Base-by-base conservation (phyloP, 2,329 filamentous ascomycete genomes). In the Trichoderma arundinaceum region DNA sequence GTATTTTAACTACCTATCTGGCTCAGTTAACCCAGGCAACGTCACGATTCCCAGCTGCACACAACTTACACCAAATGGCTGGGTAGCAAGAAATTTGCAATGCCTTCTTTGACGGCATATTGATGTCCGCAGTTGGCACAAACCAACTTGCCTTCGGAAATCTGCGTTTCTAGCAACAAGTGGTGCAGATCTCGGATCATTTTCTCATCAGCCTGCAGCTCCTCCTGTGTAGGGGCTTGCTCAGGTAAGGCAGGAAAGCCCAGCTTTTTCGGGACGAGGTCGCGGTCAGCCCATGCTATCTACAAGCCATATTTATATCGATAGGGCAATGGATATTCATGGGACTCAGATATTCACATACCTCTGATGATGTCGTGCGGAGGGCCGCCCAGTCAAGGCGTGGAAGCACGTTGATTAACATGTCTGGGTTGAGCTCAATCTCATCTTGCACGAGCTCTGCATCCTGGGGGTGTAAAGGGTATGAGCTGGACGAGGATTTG, bases 101-200 rank as follows among this genome's bases (percentile, higher is more conserved):
- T 97, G 5, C 95, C 95, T 79, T 99, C 94, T 76, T 95, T 94
- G 69, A 99, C 90, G 66, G 88, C 88, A 78, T 98, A 99, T 81
- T 96, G 92, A 76, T 98, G 94, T 54, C 91, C 92, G 76, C 95
- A 99, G 78, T 91, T 91, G 54, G 87, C 93, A 77, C 95, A 99
- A 5, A 94, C 91, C 69, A 99, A 83, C 79, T 92, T 94, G 3
- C 95, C 95, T 79, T 94, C 91, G 43, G 88, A 85, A 67, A 99
- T 91, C 73, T 93, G 90, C 67, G 95, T 99, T 84, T 98, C 92
- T 71, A 97, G 83, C 43, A 98, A 82, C 63, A 97, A 77, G 22
- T 86, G 85, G 77, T 98, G 94, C 73, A 97, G 79, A 71, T 96
- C 92, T 72, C 84, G 86, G 67, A 94, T 80, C 70, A 88, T 86